These are phyloP conservation scores for Sordariomycetes sp. DNA, from an alignment of 2,329 filamentous ascomycete species.

Conservation along the genomic window DNA sequence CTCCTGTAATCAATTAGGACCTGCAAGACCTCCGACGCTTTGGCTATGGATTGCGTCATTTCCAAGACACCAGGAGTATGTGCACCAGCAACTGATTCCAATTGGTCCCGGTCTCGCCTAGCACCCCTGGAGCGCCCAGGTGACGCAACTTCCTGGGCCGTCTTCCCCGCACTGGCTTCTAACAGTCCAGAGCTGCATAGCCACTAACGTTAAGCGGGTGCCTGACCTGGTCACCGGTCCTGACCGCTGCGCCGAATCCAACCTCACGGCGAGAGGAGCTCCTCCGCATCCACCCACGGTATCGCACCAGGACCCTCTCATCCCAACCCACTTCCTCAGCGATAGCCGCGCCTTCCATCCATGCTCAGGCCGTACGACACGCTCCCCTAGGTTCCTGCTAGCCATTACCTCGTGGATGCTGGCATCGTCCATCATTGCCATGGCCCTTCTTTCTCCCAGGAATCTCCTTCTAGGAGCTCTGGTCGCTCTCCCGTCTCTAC, in stretches of 20 bases:
- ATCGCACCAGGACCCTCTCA: neutral
- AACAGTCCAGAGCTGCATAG: neutral
- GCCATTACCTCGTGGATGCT: slow-evolving; percentile 2
- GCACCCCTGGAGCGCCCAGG: neutral
- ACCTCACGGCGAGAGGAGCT: neutral
- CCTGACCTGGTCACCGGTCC: neutral
- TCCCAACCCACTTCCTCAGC: neutral
- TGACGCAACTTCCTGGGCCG: neutral
- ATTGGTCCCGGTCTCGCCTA: neutral
- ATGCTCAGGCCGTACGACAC: neutral
- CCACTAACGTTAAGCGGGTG: neutral
- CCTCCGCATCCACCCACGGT: neutral
- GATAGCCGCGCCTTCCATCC: neutral
- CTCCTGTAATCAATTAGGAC: no score
- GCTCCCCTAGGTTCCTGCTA: neutral
- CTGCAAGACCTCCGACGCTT: no score
- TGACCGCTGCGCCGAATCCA: neutral
- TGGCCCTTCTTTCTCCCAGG: slow-evolving; percentile 23
- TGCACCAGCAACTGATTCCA: neutral
- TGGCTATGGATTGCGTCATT: no score
- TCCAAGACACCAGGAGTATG: no score
- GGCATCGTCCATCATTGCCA: slow-evolving; percentile 9
- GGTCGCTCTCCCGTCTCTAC: slow-evolving; percentile 21
- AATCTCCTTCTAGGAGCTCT: slow-evolving; percentile 25
- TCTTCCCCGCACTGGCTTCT: neutral